Percentiles rank a stretch among this genome's conserved stretches.
Conservation (phyloP, 176 grass and related monocot species). For the Musa itinerans region DNA sequence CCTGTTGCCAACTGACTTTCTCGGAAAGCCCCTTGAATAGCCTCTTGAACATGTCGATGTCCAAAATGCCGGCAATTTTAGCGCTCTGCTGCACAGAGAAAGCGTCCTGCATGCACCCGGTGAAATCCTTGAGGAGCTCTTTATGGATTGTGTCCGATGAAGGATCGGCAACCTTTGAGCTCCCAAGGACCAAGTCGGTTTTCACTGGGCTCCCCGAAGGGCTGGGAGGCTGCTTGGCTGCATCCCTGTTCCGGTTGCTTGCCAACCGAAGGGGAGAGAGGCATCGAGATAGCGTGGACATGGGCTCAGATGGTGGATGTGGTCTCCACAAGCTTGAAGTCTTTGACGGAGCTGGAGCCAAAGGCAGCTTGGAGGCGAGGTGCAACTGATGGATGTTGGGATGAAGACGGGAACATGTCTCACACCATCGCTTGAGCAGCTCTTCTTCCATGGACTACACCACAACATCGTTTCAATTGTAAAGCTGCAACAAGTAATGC, state of each 20-base stretch:
- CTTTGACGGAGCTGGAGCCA: conserved; percentile 24
- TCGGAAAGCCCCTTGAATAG: conserved; percentile 71
- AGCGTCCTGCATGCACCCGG: background rate
- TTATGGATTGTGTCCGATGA: conserved; percentile 24
- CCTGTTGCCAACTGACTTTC: conserved; percentile 80
- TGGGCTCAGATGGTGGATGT: conserved; percentile 19
- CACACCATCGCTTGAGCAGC: conserved; percentile 68
- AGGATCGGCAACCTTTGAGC: conserved; percentile 18
- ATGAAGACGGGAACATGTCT: conserved; percentile 46
- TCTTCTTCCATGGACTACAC: conserved; percentile 63
- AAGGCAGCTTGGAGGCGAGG: background rate
- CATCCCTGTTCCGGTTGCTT: conserved; percentile 29
- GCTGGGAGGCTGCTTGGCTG: conserved; percentile 28
- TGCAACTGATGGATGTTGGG: conserved; percentile 12
- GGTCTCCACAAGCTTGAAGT: conserved; percentile 18
- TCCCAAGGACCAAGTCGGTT: conserved; percentile 75
- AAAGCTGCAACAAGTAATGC: background rate
- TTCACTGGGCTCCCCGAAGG: conserved; percentile 66
- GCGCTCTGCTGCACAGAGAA: conserved; percentile 56
- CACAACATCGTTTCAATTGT: background rate
- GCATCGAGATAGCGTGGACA: conserved; percentile 27
- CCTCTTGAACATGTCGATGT: conserved; percentile 86
- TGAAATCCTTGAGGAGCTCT: conserved; percentile 4
- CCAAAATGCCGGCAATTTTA: conserved; percentile 62
- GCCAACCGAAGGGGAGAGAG: conserved; percentile 36